phyloP scores from a whole-genome alignment of 1,284 basidiomycete genomes.

The Cryptococcus sp. region DNA sequence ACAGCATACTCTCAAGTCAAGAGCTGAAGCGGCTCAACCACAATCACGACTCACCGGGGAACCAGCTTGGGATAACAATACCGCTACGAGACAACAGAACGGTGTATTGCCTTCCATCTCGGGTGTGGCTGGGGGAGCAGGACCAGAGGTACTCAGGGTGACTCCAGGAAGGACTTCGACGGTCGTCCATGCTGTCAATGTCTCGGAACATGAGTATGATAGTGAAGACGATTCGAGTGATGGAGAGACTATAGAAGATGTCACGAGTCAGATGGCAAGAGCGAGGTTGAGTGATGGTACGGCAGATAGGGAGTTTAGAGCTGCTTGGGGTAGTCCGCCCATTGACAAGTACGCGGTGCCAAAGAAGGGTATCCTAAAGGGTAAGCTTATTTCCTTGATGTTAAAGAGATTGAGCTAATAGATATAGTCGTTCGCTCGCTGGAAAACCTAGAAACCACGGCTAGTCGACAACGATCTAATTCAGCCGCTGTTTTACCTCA shows the following conservation, averaged over 20 bases:
- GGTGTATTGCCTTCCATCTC: slow-evolving; percentile 9
- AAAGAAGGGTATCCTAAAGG: slow-evolving; percentile 81
- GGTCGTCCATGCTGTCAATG: slow-evolving; percentile 34
- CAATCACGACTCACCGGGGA: slow-evolving; percentile 13
- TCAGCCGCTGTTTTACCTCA: slow-evolving; percentile 59
- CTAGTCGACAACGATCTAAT: slow-evolving; percentile 60
- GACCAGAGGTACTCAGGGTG: slow-evolving; percentile 25
- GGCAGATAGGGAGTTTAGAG: slow-evolving; percentile 53
- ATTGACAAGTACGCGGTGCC: slow-evolving; percentile 63
- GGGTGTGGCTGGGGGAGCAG: slow-evolving; percentile 46
- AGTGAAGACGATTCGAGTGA: slow-evolving; percentile 57
- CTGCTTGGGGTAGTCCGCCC: slow-evolving; percentile 60
- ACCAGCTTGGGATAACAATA: slow-evolving; percentile 72
- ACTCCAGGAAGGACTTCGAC: slow-evolving; percentile 20
- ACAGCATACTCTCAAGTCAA: slow-evolving; percentile 68
- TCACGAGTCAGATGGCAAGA: slow-evolving; percentile 57
- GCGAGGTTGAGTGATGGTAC: slow-evolving; percentile 30
- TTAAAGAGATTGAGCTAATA: not conserved
- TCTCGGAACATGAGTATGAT: slow-evolving; percentile 57
- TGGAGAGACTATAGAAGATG: slow-evolving; percentile 56
- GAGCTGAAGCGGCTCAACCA: slow-evolving; percentile 55
- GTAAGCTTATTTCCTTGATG: slow-evolving; percentile 52
- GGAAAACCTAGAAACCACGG: slow-evolving; percentile 35
- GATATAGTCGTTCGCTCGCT: slow-evolving; percentile 50
- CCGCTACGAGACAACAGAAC: slow-evolving; percentile 52